Evolutionary conservation across 1,284 basidiomycete species (phyloP).

Genomic region (Heliocybe sulcata): DNA sequence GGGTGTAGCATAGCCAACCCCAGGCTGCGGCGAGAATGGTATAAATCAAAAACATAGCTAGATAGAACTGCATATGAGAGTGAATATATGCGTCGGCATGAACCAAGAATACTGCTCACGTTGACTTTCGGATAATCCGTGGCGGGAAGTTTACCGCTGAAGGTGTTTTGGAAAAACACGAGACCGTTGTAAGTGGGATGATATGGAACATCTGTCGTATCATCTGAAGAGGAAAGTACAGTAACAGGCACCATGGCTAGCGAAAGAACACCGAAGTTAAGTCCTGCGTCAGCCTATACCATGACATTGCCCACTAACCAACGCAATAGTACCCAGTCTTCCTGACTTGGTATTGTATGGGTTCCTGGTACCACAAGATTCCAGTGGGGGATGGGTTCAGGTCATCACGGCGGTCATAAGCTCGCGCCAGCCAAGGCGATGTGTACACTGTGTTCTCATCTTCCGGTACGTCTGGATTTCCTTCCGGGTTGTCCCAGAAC

Average conservation of each 20-base stretch:
- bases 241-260: conserved; percentile 83
- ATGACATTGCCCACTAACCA: conserved; percentile 42
- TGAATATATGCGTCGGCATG: conserved; percentile 1
- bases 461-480: conserved; percentile 45
- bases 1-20: conserved; percentile 81
- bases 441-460: conserved; percentile 28
- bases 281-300: conserved; percentile 5
- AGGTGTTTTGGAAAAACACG: conserved; percentile 85
- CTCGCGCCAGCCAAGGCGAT: conserved; percentile 32
- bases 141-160: conserved; percentile 85
- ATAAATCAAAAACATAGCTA: conserved; percentile 77
- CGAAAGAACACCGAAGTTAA: conserved; percentile 4
- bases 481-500: conserved; percentile 54
- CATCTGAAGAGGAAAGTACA: conserved; percentile 34
- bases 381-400: conserved; percentile 41
- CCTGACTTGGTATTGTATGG: conserved; percentile 76
- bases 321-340: conserved; percentile 96
- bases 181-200: conserved; percentile 81
- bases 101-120: conserved; percentile 41
- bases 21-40: conserved; percentile 62
- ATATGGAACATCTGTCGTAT: conserved; percentile 42
- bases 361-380: conserved; percentile 45
- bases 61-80: conserved; percentile 68
- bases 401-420: conserved; percentile 9
- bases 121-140: conserved; percentile 98